Conservation (phyloP, 768 basidiomycete species). For the Pleurotus salmoneostramineus region DNA sequence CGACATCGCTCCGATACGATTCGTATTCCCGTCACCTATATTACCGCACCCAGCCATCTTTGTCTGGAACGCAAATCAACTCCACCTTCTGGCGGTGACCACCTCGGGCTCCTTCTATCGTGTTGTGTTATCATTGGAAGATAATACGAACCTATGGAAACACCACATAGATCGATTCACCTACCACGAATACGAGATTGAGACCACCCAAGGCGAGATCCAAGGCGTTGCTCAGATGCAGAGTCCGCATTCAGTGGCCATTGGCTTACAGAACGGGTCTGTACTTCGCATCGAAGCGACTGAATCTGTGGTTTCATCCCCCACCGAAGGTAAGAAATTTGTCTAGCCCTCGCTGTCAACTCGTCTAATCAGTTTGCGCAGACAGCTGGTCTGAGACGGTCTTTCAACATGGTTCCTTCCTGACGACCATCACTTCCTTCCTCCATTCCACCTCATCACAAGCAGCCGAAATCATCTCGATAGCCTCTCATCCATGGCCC, state of each 20-base stretch:
- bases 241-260: constrained; percentile 60
- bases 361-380: constrained; percentile 23
- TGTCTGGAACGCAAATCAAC: constrained; percentile 44
- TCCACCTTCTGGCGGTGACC: constrained; percentile 74
- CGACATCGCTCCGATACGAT: constrained; percentile 62
- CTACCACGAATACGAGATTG: constrained; percentile 67
- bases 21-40: constrained; percentile 72
- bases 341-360: constrained; percentile 10
- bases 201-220: constrained; percentile 40
- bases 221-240: constrained; percentile 60
- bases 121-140: constrained; percentile 58
- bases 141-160: constrained; percentile 53
- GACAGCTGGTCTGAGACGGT: constrained; percentile 71
- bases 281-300: constrained; percentile 64
- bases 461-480: constrained; percentile 61
- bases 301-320: constrained; percentile 50
- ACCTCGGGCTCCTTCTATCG: constrained; percentile 69
- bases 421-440: constrained; percentile 65
- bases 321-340: constrained; percentile 49
- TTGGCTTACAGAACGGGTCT: constrained; percentile 57
- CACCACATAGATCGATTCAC: constrained; percentile 49
- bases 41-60: constrained; percentile 65
- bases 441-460: constrained; percentile 45
- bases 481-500: constrained; percentile 72
- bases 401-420: constrained; percentile 62